Conservation (phyloP, 2,329 filamentous ascomycete species). For the Ophiostoma fasciatum region DNA sequence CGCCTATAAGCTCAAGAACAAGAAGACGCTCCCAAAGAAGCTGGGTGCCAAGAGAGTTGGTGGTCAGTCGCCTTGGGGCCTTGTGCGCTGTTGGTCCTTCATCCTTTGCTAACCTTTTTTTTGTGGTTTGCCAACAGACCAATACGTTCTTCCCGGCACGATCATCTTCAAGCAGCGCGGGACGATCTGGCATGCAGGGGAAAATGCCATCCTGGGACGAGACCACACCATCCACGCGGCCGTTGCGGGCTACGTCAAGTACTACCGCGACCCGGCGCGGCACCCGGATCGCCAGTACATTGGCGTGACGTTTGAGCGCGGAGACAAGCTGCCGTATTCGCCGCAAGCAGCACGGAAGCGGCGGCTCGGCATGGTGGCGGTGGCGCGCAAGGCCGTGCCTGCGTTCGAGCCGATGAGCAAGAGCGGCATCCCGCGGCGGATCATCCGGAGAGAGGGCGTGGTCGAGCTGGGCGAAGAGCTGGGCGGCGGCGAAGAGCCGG, state of each 20-base stretch:
- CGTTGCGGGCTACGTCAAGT: conserved; percentile 81
- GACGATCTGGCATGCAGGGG: conserved; percentile 85
- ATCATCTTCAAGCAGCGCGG: conserved; percentile 97
- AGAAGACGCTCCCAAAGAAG: conserved; percentile 58
- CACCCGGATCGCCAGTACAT: conserved; percentile 91
- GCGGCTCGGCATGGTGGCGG: conserved; percentile 56
- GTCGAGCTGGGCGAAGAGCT: conserved; percentile 3
- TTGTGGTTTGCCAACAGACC: conserved; percentile 35
- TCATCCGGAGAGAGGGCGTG: conserved; percentile 17
- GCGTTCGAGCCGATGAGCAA: conserved; percentile 19
- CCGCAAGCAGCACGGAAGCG: conserved; percentile 58
- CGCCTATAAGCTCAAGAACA: conserved; percentile 49
- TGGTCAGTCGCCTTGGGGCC: conserved; percentile 48
- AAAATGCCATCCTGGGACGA: conserved; percentile 88
- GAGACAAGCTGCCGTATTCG: conserved; percentile 65
- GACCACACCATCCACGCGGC: conserved; percentile 92
- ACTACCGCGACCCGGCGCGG: conserved; percentile 74
- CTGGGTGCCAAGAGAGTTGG: conserved; percentile 87
- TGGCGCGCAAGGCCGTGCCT: conserved; percentile 22
- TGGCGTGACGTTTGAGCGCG: conserved; percentile 74
- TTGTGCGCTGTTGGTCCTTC: too few species aligned
- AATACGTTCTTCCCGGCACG: conserved; percentile 89
- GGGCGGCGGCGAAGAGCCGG: not conserved
- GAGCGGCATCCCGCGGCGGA: conserved; percentile 20
- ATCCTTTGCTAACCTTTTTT: not conserved